phyloP scores from a whole-genome alignment of 1,284 basidiomycete genomes.

The Entoloma clypeatum region DNA sequence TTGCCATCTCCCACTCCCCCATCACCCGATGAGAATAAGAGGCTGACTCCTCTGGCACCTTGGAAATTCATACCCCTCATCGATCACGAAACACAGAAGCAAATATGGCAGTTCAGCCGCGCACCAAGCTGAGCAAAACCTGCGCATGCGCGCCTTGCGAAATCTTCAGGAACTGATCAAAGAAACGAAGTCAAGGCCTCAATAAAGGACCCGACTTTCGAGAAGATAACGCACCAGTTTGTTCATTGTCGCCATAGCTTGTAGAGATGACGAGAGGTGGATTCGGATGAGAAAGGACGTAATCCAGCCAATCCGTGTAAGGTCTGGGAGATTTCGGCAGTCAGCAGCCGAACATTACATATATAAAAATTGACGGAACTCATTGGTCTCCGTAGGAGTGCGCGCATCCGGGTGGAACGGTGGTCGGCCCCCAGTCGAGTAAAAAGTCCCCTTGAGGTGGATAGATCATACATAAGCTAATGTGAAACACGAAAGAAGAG shows the following conservation, averaged over 20 bases:
- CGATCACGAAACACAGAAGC: no score
- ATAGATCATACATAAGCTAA: background rate
- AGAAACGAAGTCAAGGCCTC: background rate
- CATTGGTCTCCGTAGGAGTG: constrained; percentile 48
- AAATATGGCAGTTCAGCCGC: no score
- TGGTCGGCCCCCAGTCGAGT: constrained; percentile 40
- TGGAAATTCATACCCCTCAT: no score
- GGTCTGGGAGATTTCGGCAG: constrained; percentile 6
- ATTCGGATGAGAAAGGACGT: constrained; percentile 36
- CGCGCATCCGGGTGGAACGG: constrained; percentile 51
- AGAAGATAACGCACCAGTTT: constrained; percentile 43
- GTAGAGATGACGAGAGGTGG: constrained; percentile 57
- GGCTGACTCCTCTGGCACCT: constrained; percentile 60
- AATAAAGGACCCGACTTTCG: background rate
- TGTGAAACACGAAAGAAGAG: background rate
- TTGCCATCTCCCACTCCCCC: constrained; percentile 65
- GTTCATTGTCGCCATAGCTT: constrained; percentile 67
- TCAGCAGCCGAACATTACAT: background rate
- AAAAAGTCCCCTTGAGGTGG: constrained; percentile 27
- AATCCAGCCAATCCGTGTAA: constrained; percentile 50
- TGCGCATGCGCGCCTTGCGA: constrained; percentile 61
- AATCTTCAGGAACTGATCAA: constrained; percentile 55
- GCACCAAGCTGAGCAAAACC: constrained; percentile 62
- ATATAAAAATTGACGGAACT: constrained; percentile 26
- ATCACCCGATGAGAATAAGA: constrained; percentile 66